Percentiles rank a stretch among this genome's conserved stretches.
Conservation (phyloP, 2,329 filamentous ascomycete species). For the Penicillium fuscoglaucum region DNA sequence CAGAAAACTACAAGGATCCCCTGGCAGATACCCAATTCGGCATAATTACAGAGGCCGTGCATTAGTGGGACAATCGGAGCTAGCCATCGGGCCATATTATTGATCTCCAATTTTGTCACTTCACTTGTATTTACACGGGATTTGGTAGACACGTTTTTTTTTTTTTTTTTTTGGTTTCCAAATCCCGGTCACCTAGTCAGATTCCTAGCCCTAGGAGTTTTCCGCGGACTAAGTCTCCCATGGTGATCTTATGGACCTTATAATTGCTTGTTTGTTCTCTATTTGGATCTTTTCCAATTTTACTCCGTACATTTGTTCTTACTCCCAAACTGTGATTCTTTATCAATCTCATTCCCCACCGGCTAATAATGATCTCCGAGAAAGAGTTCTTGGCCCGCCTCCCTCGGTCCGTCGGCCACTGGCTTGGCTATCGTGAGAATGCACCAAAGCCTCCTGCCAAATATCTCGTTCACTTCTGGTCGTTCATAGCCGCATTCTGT, state of each 20-base stretch:
- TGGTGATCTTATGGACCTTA: neutral
- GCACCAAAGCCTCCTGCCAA: constrained; percentile 22
- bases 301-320: neutral
- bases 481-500: constrained; percentile 28
- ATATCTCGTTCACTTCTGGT: constrained; percentile 26
- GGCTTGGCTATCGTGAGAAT: constrained; percentile 28
- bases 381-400: constrained; percentile 31
- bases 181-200: neutral
- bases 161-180: neutral
- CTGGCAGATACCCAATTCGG: neutral
- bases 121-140: neutral
- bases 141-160: neutral
- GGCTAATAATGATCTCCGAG: neutral
- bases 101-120: neutral
- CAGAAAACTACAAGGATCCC: no score
- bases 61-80: neutral
- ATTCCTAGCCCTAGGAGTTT: neutral
- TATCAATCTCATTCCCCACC: neutral
- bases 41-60: neutral
- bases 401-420: constrained; percentile 28
- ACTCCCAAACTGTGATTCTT: neutral
- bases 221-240: neutral
- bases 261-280: neutral
- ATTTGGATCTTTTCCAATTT: neutral
- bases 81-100: no score